Evolutionary conservation across 148 eudicot genomes (phyloP).

Genomic region (Chenopodium suecicum): DNA sequence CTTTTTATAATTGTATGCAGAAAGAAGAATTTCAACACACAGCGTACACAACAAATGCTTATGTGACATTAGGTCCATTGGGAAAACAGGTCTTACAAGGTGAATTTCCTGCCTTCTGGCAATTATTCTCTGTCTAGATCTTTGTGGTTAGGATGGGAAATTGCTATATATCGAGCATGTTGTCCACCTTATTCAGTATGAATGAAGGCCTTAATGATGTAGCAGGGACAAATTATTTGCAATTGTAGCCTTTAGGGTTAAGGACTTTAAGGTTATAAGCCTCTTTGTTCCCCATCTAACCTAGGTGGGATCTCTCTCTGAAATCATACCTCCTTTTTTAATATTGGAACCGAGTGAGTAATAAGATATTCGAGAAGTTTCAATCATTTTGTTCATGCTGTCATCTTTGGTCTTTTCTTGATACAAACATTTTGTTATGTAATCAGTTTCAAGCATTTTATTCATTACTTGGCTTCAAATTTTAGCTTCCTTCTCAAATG

Average conservation of each 20-base stretch:
- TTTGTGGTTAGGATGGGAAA: conserved; percentile 2
- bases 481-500: not conserved
- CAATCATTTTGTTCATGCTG: not conserved
- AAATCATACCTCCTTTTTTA: not conserved
- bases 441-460: too few species aligned
- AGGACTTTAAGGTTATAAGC: not conserved
- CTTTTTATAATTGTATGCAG: conserved; percentile 33
- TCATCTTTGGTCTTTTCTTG: not conserved
- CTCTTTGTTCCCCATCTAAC: not conserved
- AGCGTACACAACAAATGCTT: conserved; percentile 90
- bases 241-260: not conserved
- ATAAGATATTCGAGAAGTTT: not conserved
- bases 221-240: not conserved
- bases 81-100: conserved; percentile 81
- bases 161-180: not conserved
- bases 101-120: conserved; percentile 27
- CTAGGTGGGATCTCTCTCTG: not conserved
- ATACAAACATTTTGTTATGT: not conserved
- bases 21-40: conserved; percentile 99
- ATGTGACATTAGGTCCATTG: conserved; percentile 69
- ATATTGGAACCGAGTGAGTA: not conserved
- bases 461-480: not conserved
- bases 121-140: not conserved
- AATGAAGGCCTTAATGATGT: not conserved
- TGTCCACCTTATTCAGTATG: not conserved